Percentiles rank a stretch among this genome's conserved stretches.
Evolutionary conservation across 192 early-diverging fungal genomes (phyloP).

Genomic region (Endogone sp.): DNA sequence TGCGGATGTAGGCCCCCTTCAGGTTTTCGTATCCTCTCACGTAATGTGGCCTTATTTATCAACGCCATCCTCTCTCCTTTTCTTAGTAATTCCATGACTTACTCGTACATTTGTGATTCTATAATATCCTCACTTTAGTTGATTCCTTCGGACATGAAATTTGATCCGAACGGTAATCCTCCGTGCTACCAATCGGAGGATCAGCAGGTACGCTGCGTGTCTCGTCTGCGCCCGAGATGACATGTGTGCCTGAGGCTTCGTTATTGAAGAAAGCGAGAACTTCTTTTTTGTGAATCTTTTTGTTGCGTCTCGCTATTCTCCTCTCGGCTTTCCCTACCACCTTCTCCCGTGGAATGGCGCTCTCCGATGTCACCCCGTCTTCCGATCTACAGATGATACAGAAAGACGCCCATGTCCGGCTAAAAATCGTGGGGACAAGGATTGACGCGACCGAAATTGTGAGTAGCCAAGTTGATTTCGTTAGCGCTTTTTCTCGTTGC

Average conservation of each 20-base stretch:
- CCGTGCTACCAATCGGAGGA: conserved; percentile 80
- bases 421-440: conserved; percentile 88
- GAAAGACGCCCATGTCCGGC: conserved; percentile 78
- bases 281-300: conserved; percentile 4
- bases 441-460: conserved; percentile 93
- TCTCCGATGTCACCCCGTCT: too few species aligned
- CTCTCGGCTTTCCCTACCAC: not conserved
- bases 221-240: not conserved
- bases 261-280: not conserved
- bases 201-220: conserved; percentile 35
- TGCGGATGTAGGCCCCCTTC: conserved; percentile 89
- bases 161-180: conserved; percentile 85
- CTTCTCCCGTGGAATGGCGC: not conserved
- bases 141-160: conserved; percentile 86
- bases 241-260: not conserved
- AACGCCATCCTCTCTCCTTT: conserved; percentile 10
- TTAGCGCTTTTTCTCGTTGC: conserved; percentile 11
- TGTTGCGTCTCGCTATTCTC: not conserved
- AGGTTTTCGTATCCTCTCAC: conserved; percentile 85
- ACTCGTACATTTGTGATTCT: not conserved
- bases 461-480: conserved; percentile 35
- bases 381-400: conserved; percentile 58
- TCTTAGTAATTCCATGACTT: conserved; percentile 6
- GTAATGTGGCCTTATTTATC: conserved; percentile 28
- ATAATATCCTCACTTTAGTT: conserved; percentile 48